Evolutionary conservation across 805 yeast genomes (phyloP).

Genomic region (Candida palmyrensis): DNA sequence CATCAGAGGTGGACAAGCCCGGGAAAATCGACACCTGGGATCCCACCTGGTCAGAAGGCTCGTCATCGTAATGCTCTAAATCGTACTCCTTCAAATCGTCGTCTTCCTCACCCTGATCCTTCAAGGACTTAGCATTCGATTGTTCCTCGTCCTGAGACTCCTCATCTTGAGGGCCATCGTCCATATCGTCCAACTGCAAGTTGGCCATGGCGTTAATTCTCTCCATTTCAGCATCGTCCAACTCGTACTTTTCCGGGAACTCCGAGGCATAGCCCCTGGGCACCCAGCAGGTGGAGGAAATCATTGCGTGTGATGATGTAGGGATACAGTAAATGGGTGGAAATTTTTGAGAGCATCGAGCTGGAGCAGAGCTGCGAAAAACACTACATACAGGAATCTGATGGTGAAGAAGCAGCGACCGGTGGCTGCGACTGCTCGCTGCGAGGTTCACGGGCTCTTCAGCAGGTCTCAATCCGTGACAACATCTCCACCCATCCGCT

Average conservation of each 20-base stretch:
- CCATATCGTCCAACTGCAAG: conserved; percentile 70
- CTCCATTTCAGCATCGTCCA: conserved; percentile 89
- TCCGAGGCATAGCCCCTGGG: conserved; percentile 95
- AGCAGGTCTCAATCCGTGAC: too few species aligned
- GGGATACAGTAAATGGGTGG: too few species aligned
- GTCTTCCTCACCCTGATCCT: conserved; percentile 58
- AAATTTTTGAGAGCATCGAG: too few species aligned
- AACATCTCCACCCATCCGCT: too few species aligned
- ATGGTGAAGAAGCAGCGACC: too few species aligned
- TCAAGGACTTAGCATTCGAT: conserved; percentile 22
- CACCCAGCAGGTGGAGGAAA: conserved; percentile 92
- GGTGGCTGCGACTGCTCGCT: conserved; percentile 3
- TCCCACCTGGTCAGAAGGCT: conserved; percentile 51
- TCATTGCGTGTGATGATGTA: conserved; percentile 42
- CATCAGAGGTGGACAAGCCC: conserved; percentile 57
- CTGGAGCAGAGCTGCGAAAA: conserved; percentile 4
- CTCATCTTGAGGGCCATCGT: conserved; percentile 45
- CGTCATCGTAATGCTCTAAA: conserved; percentile 78
- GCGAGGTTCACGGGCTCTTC: too few species aligned
- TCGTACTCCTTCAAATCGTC: conserved; percentile 88
- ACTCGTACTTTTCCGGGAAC: conserved; percentile 82
- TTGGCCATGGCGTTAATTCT: conserved; percentile 84
- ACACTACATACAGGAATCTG: neutral
- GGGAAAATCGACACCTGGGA: conserved; percentile 64
- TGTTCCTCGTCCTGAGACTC: conserved; percentile 26